Percentiles rank a stretch among this genome's conserved stretches.
These are phyloP conservation scores for Fusarium ambrosium DNA, from an alignment of 2,329 filamentous ascomycete genomes.

Conservation along the genomic window DNA sequence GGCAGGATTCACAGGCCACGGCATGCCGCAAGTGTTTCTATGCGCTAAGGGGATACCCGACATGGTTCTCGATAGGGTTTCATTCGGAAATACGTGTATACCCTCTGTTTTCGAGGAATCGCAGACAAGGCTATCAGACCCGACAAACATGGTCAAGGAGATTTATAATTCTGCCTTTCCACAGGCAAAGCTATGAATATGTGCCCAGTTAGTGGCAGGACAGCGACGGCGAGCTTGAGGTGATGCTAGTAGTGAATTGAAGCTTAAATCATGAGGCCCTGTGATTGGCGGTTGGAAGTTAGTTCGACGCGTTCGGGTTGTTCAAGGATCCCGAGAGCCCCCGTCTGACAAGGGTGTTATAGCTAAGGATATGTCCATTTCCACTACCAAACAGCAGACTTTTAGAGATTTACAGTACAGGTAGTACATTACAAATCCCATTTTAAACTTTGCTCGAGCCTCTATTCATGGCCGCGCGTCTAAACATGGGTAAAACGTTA, in stretches of 20 bases:
- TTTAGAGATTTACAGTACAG: neutral
- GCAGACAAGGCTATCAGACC: neutral
- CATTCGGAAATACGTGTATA: neutral
- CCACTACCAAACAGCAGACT: neutral
- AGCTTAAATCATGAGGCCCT: neutral
- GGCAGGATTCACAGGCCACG: constrained; percentile 65
- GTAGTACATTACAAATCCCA: neutral
- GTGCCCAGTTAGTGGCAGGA: neutral
- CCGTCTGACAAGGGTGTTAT: neutral
- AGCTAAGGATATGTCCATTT: neutral
- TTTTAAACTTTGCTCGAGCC: no score
- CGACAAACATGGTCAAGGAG: neutral
- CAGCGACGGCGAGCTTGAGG: neutral
- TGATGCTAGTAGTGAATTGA: neutral
- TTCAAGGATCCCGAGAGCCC: neutral
- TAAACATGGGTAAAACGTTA: neutral
- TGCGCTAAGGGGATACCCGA: constrained; percentile 6
- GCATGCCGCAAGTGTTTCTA: constrained; percentile 58
- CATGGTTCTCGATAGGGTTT: neutral
- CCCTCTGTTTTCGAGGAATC: neutral
- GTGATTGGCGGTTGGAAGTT: neutral
- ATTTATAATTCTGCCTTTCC: neutral
- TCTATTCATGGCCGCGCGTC: neutral
- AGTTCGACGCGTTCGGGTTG: neutral
- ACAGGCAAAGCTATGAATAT: neutral